Evolutionary conservation across 2,329 filamentous ascomycete genomes (phyloP), one percentile per base, ranked within the genome.

Genomic region (Parastagonospora avenae): DNA sequence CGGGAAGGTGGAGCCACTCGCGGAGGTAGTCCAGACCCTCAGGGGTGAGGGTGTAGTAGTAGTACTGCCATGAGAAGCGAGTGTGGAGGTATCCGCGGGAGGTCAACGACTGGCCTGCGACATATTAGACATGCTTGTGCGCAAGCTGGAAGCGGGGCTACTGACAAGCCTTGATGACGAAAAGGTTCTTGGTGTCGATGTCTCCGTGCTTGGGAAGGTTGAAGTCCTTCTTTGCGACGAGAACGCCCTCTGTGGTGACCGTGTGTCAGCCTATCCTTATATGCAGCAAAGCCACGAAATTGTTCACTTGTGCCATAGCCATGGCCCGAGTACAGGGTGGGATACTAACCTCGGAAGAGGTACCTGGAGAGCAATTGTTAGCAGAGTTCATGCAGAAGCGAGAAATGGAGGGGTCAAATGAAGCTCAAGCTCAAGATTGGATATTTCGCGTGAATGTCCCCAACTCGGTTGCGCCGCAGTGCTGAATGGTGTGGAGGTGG

Each of bases 11-110:
- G 73, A 99, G 92, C 94, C 94, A 99, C 86, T 99, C 94, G 78
- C 94, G 93, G 80, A 99, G 92, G 87, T 99, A 99, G 85, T 97
- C 93, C 79, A 99, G 93, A 83, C 94, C 94, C 86, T 97, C 92
- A 76, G 92, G 91, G 79, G 93, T 97, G 81, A 99, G 89, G 81
- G 94, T 97, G 89, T 99, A 99, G 90, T 99, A 99, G 89, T 97
- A 76, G 63, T 69, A 75, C 58, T 76, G 74, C 74, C 74, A 76
- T 52, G 92, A 96, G 90, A 99, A 99, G 82, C 95, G 94, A 73
- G 94, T 99, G 91, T 99, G 99, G 83, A 99, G 87, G 82, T 91
- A 97, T 78, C 93, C 93, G 79, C 94, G 93, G 71, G 92, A 97
- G 84, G 88, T 96, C 77, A 99, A 88, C 64, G 94, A 99, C 85